Percentiles rank a stretch among this genome's conserved stretches.
Evolutionary conservation across 257 asterid genomes (phyloP).

Genomic region (Solanum gracilifrons): DNA sequence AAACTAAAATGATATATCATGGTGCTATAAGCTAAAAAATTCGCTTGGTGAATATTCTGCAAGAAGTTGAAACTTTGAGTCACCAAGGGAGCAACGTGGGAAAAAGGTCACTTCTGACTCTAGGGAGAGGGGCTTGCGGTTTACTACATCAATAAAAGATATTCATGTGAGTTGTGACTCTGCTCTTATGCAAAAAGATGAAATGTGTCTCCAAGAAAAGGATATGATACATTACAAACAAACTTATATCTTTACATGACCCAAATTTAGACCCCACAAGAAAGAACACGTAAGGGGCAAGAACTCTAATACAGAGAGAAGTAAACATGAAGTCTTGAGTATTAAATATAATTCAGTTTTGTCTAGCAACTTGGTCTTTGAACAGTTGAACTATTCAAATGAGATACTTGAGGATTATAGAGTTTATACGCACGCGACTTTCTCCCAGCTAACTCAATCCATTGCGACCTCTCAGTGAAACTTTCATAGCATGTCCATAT

Average conservation of each 20-base stretch:
- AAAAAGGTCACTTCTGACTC: background rate
- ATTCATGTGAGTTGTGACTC: background rate
- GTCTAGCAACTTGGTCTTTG: background rate
- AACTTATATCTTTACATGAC: background rate
- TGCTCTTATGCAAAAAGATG: background rate
- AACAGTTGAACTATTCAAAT: background rate
- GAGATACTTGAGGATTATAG: background rate
- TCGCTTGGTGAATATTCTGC: background rate
- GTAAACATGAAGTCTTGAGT: background rate
- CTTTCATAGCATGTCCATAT: background rate
- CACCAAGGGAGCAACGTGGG: background rate
- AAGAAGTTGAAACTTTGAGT: background rate
- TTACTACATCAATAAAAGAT: background rate
- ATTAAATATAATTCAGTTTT: background rate
- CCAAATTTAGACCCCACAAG: background rate
- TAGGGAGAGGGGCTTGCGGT: background rate
- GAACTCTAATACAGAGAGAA: background rate
- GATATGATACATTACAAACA: background rate
- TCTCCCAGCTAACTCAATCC: background rate
- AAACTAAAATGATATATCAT: background rate
- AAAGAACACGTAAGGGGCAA: background rate
- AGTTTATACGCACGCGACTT: background rate
- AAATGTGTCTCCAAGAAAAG: background rate
- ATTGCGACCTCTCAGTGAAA: background rate
- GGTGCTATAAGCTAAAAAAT: background rate